Conservation (phyloP, 352 stramenopile species). For the Phytophthora sp. region DNA sequence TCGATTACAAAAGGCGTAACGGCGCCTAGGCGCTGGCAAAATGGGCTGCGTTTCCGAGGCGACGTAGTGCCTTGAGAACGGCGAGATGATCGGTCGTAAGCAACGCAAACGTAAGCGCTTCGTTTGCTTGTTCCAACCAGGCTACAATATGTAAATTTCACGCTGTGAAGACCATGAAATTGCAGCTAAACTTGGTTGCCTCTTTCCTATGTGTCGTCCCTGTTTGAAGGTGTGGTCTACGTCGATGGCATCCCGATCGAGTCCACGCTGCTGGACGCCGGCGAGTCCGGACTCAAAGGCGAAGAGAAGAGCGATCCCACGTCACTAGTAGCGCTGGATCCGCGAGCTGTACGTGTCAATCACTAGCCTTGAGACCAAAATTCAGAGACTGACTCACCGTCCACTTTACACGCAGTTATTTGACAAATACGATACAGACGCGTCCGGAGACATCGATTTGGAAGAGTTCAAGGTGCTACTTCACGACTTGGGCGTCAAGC, state of each 20-base stretch:
- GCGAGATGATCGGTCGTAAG: constrained; percentile 57
- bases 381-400: background rate
- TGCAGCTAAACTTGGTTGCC: background rate
- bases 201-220: constrained; percentile 6
- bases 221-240: constrained; percentile 60
- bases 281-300: constrained; percentile 47
- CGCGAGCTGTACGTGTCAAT: constrained; percentile 44
- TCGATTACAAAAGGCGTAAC: constrained; percentile 54
- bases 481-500: constrained; percentile 55
- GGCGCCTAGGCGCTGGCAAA: constrained; percentile 15
- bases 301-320: constrained; percentile 50
- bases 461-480: constrained; percentile 82
- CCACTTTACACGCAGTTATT: constrained; percentile 57
- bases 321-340: constrained; percentile 54
- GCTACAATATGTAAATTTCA: background rate
- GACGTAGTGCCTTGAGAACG: background rate
- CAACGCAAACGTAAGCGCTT: constrained; percentile 56
- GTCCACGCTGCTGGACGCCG: constrained; percentile 56
- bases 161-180: background rate
- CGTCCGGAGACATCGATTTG: constrained; percentile 78
- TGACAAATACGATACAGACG: constrained; percentile 82
- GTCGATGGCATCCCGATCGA: constrained; percentile 81
- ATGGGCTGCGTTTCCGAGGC: background rate
- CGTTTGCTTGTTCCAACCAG: background rate
- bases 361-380: background rate